Evolutionary conservation across 2,329 filamentous ascomycete species (phyloP).

Genomic region (Aureobasidium sp.): DNA sequence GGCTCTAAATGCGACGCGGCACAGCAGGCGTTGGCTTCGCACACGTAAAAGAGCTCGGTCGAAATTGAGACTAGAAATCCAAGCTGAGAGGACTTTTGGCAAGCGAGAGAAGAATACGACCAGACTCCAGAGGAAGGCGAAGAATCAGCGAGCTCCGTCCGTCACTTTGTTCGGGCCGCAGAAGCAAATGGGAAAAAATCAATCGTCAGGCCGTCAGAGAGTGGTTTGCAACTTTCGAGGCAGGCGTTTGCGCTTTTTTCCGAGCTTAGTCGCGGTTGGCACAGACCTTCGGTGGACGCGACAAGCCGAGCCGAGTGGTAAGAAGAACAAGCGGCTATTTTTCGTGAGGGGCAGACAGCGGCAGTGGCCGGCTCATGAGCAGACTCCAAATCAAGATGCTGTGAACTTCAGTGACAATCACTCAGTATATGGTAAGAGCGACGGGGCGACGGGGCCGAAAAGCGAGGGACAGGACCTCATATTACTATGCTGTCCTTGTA

Average conservation of each 20-base stretch:
- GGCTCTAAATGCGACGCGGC: slow-evolving; percentile 1
- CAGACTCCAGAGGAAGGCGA: slow-evolving; percentile 8
- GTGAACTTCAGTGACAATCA: not conserved
- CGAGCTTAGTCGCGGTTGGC: not conserved
- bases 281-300: not conserved
- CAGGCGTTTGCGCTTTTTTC: slow-evolving; percentile 12
- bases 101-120: slow-evolving; percentile 13
- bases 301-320: not conserved
- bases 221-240: slow-evolving; percentile 7
- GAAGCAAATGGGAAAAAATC: slow-evolving; percentile 7
- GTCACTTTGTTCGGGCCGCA: slow-evolving; percentile 6
- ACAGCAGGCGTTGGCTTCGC: slow-evolving; percentile 5
- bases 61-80: not conserved
- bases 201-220: slow-evolving; percentile 4
- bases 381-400: not conserved
- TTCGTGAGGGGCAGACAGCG: slow-evolving; percentile 8
- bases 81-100: not conserved
- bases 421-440: not conserved
- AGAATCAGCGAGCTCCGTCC: slow-evolving; percentile 11
- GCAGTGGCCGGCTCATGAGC: not conserved
- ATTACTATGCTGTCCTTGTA: not conserved
- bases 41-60: not conserved
- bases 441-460: not conserved
- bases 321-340: not conserved
- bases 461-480: not conserved